Percentiles rank a stretch among this genome's conserved stretches.
Evolutionary conservation across 371 early-diverging fungal species (phyloP).

Genomic region (Conidiobolus coronatus): DNA sequence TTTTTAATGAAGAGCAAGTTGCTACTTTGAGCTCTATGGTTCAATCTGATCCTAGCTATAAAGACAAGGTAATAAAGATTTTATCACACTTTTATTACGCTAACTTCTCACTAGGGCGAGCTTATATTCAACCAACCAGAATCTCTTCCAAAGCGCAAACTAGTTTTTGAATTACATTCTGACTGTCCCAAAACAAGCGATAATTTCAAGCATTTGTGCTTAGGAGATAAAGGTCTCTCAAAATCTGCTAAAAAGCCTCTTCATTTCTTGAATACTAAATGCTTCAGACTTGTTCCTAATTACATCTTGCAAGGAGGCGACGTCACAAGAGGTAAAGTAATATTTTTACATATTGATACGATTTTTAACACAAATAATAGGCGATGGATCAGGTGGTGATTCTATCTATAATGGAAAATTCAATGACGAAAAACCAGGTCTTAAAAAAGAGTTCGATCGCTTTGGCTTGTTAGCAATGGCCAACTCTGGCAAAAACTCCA

Average conservation of each 20-base stretch:
- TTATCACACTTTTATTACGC: neutral
- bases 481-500: constrained; percentile 63
- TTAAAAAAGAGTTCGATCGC: constrained; percentile 19
- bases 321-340: constrained; percentile 25
- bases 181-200: constrained; percentile 33
- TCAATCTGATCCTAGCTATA: neutral
- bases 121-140: constrained; percentile 14
- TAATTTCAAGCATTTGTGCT: constrained; percentile 29
- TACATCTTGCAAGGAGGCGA: constrained; percentile 70
- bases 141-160: constrained; percentile 18
- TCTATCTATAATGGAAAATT: constrained; percentile 43
- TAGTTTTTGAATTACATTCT: constrained; percentile 20
- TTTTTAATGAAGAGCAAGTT: neutral
- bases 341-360: neutral
- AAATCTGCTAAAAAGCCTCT: constrained; percentile 26
- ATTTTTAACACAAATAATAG: constrained; percentile 4
- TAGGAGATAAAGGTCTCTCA: constrained; percentile 16
- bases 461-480: constrained; percentile 52
- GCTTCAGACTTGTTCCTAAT: constrained; percentile 13
- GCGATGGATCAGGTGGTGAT: constrained; percentile 55
- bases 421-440: constrained; percentile 38
- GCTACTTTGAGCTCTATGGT: neutral
- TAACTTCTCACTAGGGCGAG: constrained; percentile 6
- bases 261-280: constrained; percentile 23
- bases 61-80: neutral